Base-by-base conservation (phyloP, 192 early-diverging fungal genomes). In the Dispira simplex region DNA sequence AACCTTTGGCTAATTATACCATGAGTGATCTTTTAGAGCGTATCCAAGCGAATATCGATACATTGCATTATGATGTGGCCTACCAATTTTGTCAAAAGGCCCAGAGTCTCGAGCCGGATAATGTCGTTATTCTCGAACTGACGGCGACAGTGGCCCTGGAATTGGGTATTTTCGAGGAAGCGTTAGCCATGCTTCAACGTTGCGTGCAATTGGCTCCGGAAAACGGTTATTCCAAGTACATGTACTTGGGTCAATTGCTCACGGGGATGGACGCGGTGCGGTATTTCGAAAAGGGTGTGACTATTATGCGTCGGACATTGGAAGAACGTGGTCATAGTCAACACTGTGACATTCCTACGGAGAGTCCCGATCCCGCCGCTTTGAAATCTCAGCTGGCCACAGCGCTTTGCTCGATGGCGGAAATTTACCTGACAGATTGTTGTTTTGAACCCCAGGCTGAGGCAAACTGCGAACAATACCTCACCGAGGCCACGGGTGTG, bases 361-460 rank as follows among this genome's bases (percentile, higher is more conserved):
- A 68, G 13, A 64, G 63, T 23, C 69, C 46, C 9, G 72, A 81
- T 26, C 77, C 74, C 32, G 69, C 64, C 16, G 65, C 65, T 5
- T 63, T 91, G 3, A 68, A 67, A 20, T 67, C 75, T 27, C 92
- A 94, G 67, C 84, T 91, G 63, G 82, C 91, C 0, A 79, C 80
- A 48, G 93, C 92, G 13, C 79, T 93, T 23, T 93, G 91, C 72
- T 88, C 93, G 45, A 93, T 99, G 83, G 83, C 90, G 3, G 97
- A 99, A 69, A 92, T 97, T 21, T 99, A 92, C 71, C 82, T 99
- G 74, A 97, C 97, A 0, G 96, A 99, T 69, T 94, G 90, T 72
- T 99, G 96, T 69, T 95, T 94, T 72, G 90, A 93, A 56, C 80
- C 82, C 9, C 82, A 92, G 21, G 96, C 96, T 6, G 96, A 97